These are phyloP conservation scores for Sesbania bispinosa DNA, from an alignment of 306 rosid genomes.

Conservation along the genomic window DNA sequence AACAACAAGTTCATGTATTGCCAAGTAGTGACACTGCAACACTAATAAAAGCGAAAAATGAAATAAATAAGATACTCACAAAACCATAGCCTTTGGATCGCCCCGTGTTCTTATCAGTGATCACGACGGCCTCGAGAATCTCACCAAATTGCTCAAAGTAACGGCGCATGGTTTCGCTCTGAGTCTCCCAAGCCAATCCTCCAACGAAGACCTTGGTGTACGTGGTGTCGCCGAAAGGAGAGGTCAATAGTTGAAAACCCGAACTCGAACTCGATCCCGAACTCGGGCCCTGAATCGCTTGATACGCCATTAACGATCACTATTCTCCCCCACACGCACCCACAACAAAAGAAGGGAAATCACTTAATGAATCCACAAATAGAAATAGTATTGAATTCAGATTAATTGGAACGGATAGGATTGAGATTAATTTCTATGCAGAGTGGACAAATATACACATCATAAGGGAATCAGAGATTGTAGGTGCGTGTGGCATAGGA, in stretches of 20 bases:
- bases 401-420: too few species aligned
- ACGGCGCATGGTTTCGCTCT: slow-evolving; percentile 84
- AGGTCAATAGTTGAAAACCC: slow-evolving; percentile 60
- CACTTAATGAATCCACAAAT: not conserved
- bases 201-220: slow-evolving; percentile 95
- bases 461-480: too few species aligned
- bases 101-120: slow-evolving; percentile 84
- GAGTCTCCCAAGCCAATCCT: slow-evolving; percentile 97
- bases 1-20: too few species aligned
- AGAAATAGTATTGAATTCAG: not conserved
- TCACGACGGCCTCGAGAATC: slow-evolving; percentile 94
- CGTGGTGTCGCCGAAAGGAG: slow-evolving; percentile 94
- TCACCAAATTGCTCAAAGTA: slow-evolving; percentile 82
- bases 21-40: too few species aligned
- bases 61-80: slow-evolving; percentile 62
- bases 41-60: not conserved
- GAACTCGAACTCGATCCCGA: slow-evolving; percentile 91
- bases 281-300: slow-evolving; percentile 61
- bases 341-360: too few species aligned
- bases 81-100: slow-evolving; percentile 99
- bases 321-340: slow-evolving; percentile 15
- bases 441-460: slow-evolving; percentile 6
- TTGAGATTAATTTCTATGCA: too few species aligned
- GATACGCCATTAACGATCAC: slow-evolving; percentile 67
- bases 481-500: not conserved